These are phyloP conservation scores for Urochloa ruziziensis DNA, from an alignment of 176 grass and related monocot genomes.

Conservation along the genomic window DNA sequence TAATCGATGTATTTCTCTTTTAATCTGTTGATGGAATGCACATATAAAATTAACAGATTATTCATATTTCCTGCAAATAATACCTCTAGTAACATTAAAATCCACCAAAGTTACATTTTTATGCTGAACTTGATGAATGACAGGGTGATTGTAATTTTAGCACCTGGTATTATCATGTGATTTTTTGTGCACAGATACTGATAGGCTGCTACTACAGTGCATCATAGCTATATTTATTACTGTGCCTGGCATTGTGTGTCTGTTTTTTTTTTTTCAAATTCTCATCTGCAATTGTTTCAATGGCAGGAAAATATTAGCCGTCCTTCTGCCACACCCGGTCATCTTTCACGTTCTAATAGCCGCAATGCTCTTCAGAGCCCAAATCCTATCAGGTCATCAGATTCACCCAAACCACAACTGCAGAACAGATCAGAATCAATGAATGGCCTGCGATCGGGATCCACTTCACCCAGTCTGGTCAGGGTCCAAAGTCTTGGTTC, in stretches of 20 bases:
- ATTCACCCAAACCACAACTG: slow-evolving; percentile 39
- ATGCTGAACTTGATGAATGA: slow-evolving; percentile 1
- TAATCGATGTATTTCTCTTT: not conserved
- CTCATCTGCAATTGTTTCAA: slow-evolving; percentile 25
- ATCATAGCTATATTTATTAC: not conserved
- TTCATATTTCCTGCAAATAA: not conserved
- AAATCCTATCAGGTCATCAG: slow-evolving; percentile 43
- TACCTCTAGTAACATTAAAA: not conserved
- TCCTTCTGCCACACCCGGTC: slow-evolving; percentile 32
- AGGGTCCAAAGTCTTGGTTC: slow-evolving; percentile 86
- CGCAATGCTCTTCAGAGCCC: slow-evolving; percentile 58
- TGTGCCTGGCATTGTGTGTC: not conserved
- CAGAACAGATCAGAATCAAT: slow-evolving; percentile 60
- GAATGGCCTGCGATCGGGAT: slow-evolving; percentile 62
- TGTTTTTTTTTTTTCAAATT: not conserved
- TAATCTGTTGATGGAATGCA: not conserved
- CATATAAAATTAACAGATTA: not conserved
- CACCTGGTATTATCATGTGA: not conserved
- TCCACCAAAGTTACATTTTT: not conserved
- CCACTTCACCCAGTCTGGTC: slow-evolving; percentile 72
- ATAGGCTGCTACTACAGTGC: not conserved
- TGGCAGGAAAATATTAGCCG: slow-evolving; percentile 68
- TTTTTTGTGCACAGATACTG: not conserved
- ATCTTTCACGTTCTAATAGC: slow-evolving; percentile 64
- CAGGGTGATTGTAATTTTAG: not conserved